A percentile compares a stretch with the other conserved stretches of the same genome.
These are phyloP conservation scores for Penicillium silybi DNA, from an alignment of 495 filamentous ascomycete genomes.

Conservation along the genomic window DNA sequence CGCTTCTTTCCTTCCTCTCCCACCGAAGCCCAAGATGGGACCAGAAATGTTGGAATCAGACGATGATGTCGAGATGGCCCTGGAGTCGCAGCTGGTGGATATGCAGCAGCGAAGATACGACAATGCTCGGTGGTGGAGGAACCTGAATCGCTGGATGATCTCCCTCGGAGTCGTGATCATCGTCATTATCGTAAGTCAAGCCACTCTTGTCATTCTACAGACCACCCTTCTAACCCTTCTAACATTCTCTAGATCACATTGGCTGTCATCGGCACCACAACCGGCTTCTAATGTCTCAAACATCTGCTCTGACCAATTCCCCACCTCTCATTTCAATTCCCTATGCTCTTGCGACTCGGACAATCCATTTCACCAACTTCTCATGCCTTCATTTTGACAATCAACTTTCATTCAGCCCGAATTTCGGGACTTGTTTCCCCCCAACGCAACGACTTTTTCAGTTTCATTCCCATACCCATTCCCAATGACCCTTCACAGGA, in stretches of 20 bases:
- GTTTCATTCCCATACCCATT: slow-evolving; percentile 1
- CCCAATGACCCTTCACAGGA: background rate
- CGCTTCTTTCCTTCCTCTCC: slow-evolving; percentile 77
- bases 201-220: too few species aligned
- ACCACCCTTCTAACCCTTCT: too few species aligned
- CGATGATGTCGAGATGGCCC: slow-evolving; percentile 40
- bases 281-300: slow-evolving; percentile 32
- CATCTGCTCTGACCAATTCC: background rate
- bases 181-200: slow-evolving; percentile 60
- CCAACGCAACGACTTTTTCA: background rate
- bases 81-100: slow-evolving; percentile 38
- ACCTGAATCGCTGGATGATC: slow-evolving; percentile 83
- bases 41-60: slow-evolving; percentile 23
- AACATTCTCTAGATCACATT: slow-evolving; percentile 48
- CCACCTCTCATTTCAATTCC: slow-evolving; percentile 1
- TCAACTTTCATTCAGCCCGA: background rate
- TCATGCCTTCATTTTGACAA: slow-evolving; percentile 9
- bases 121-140: slow-evolving; percentile 91
- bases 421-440: background rate
- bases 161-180: slow-evolving; percentile 74
- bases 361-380: background rate
- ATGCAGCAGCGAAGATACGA: slow-evolving; percentile 64
- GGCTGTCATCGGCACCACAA: slow-evolving; percentile 52
- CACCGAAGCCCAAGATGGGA: slow-evolving; percentile 42
- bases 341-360: slow-evolving; percentile 15